phyloP scores from a whole-genome alignment of 768 basidiomycete genomes.

The Scleroderma citrinum region DNA sequence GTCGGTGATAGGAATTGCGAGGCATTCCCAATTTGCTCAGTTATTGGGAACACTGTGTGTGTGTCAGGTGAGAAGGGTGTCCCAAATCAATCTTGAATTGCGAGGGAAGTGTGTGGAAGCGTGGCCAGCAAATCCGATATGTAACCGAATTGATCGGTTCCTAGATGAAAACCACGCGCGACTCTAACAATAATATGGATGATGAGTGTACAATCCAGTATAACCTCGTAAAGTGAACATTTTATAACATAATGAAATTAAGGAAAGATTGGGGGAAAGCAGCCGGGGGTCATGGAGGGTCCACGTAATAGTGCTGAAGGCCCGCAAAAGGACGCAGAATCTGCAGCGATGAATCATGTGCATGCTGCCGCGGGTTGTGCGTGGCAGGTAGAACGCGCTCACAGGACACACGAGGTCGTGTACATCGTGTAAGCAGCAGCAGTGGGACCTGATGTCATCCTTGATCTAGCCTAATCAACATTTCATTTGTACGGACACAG shows the following conservation, averaged over 20 bases:
- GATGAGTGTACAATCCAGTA: slow-evolving; percentile 22
- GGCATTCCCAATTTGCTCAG: slow-evolving; percentile 28
- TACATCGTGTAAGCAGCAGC: slow-evolving; percentile 18
- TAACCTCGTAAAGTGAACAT: slow-evolving; percentile 26
- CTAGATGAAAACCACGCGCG: slow-evolving; percentile 16
- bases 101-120: slow-evolving; percentile 17
- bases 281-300: slow-evolving; percentile 13
- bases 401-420: slow-evolving; percentile 12
- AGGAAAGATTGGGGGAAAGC: slow-evolving; percentile 15
- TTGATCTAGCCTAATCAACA: slow-evolving; percentile 26
- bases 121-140: slow-evolving; percentile 17
- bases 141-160: slow-evolving; percentile 33
- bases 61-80: slow-evolving; percentile 24
- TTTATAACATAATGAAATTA: slow-evolving; percentile 20
- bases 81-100: slow-evolving; percentile 26
- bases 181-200: slow-evolving; percentile 5
- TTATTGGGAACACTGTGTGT: slow-evolving; percentile 14
- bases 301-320: slow-evolving; percentile 28
- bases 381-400: slow-evolving; percentile 12
- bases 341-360: slow-evolving; percentile 19
- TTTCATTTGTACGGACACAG: slow-evolving; percentile 27
- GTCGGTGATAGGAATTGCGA: slow-evolving; percentile 31
- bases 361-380: slow-evolving; percentile 11
- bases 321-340: slow-evolving; percentile 12
- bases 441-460: slow-evolving; percentile 26